Evolutionary conservation across 208 protist species (phyloP).

Genomic region (Tritrichomonas musculus): DNA sequence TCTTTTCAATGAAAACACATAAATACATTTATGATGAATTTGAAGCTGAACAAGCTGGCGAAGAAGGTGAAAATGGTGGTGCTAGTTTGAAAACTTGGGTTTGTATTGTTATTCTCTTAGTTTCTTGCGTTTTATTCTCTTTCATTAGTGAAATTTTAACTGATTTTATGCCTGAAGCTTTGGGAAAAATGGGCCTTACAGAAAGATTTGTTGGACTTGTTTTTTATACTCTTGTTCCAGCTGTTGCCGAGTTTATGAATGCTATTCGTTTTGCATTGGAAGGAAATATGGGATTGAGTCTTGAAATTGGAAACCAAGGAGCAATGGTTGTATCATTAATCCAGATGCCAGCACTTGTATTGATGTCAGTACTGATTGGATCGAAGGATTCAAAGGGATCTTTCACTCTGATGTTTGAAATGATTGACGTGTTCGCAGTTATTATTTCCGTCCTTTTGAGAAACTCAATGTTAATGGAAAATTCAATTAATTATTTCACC

Average conservation of each 20-base stretch:
- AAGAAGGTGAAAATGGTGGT: background rate
- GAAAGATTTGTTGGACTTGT: background rate
- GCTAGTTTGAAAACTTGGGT: background rate
- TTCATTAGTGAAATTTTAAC: background rate
- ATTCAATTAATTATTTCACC: constrained; percentile 23
- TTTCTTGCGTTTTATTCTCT: background rate
- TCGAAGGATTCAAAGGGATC: background rate
- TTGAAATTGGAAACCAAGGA: constrained; percentile 25
- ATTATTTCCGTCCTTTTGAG: background rate
- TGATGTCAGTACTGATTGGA: background rate
- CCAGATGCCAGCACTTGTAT: background rate
- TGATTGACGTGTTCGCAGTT: constrained; percentile 17
- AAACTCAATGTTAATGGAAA: constrained; percentile 17
- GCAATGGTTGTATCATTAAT: constrained; percentile 9
- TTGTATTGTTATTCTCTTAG: background rate
- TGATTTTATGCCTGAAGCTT: background rate
- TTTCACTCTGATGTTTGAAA: constrained; percentile 25
- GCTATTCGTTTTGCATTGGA: background rate
- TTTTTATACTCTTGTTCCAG: constrained; percentile 8
- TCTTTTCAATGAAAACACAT: background rate
- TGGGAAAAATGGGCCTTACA: background rate
- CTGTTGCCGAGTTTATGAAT: constrained; percentile 27
- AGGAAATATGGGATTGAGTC: background rate
- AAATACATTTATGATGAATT: constrained; percentile 31
- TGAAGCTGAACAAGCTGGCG: background rate